Base-by-base conservation (phyloP, 73 alveolate genomes). In the Tetrahymena elliotti region DNA sequence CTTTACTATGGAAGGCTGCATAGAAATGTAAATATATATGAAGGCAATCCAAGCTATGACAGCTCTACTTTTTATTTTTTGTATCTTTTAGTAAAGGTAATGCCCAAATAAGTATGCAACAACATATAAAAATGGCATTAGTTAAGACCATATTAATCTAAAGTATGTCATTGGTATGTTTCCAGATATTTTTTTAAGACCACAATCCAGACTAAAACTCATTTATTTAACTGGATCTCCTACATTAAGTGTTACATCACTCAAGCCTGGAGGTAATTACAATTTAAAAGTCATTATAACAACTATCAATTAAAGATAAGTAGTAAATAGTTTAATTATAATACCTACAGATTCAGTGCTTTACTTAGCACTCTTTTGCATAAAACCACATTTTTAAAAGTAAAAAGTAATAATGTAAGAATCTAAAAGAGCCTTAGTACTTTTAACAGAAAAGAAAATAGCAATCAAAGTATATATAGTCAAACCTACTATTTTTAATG, bases 171-270 rank as follows among this genome's bases (percentile, higher is more conserved):
- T 93, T 52, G 93, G 83, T 33, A 94, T 68, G 35, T 84, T 93
- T 4, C 95, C 68, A 88, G 93, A 31, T 10, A 88, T 88, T 18
- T 33, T 54, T 41, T 47, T 40, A 16, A 94, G 53, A 94, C 88
- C 88, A 68, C 96, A 94, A 35, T 94, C 96, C 96, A 94, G 38
- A 7, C 95, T 53, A 1, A 88, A 35, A 2, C 93, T 84, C 41
- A 88, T 94, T 52, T 93, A 31, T 88, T 94, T 37, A 22, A 93
- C 93, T 22, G 96, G 96, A 92, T 94, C 93, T 41, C 95, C 96
- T 1, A 83, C 95, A 84, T 92, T 52, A 22, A 84, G 34, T 4
- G 96, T 47, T 9, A 93, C 35, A 52, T 94, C 93, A 38, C 35
- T 88, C 9, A 94, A 4, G 33, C 93, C n/a, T 31, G 35, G 36